Base-by-base conservation (phyloP, 2,329 filamentous ascomycete species). In the Aspergillus quadricinctus region DNA sequence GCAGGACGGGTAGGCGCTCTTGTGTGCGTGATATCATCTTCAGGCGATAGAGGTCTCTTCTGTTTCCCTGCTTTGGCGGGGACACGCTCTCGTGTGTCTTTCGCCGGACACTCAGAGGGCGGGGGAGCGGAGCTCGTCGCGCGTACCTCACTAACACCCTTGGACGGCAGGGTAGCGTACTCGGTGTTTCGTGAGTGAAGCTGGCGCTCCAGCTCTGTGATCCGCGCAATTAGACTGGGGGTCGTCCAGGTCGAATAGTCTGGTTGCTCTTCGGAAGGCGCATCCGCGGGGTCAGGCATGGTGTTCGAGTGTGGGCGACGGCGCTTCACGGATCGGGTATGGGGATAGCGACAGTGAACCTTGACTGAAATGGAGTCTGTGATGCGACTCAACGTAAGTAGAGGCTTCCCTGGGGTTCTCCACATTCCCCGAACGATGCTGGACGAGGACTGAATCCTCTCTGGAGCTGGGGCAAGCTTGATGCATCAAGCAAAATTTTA, bases 171-270 rank as follows among this genome's bases (percentile, higher is more conserved):
- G 17, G 60, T 48, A 9, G 65, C 60, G 17, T 68, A 75, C 53
- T 66, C 74, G 17, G 72, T 61, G 25, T 75, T 80, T 48, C 80
- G 78, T n/a, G 69, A 74, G 53, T 82, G 80, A 14, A 92, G 75
- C 66, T 90, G 81, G 4, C 78, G 70, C 71, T 95, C 90, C 6
- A 94, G 79, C 52, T 83, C 77, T 17, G 79, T 81, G 48, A 95
- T 85, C 43, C 88, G 82, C 61, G 83, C 76, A 46, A 94, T 82
- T 40, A 94, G 83, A 48, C 83, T 83, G 41, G 85, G 80, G 60
- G 84, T 85, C 53, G 82, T 86, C 88, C 88, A 92, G 61, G 78
- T 80, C 43, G 79, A 79, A 74, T 92, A 92, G 63, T 81, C 75
- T 40, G 67, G 58, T 40, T 59, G 52, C 31, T 48, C 52, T 28